phyloP scores from a whole-genome alignment of 331 rosid genomes.

The Malus hybrid region DNA sequence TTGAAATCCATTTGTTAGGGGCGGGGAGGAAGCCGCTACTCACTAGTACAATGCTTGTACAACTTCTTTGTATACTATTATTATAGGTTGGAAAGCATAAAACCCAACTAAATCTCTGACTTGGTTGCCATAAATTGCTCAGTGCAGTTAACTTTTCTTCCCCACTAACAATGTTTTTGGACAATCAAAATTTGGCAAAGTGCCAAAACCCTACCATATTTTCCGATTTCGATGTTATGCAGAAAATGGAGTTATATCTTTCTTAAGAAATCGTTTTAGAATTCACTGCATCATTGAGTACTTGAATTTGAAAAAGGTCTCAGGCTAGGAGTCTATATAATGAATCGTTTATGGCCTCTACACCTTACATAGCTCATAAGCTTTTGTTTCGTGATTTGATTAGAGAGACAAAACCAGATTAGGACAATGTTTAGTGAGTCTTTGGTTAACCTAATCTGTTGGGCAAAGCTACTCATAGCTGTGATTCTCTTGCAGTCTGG shows the following conservation, averaged over 20 bases:
- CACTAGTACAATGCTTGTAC: not conserved
- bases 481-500: conserved; percentile 17
- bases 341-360: not conserved
- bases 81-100: not conserved
- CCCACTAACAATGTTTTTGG: not conserved
- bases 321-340: not conserved
- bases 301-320: not conserved
- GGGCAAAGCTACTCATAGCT: conserved; percentile 2
- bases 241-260: not conserved
- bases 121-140: not conserved
- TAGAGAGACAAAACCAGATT: not conserved
- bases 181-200: not conserved
- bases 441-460: not conserved
- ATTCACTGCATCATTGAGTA: not conserved
- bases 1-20: too few relatives aligned
- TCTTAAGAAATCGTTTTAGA: not conserved
- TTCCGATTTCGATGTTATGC: not conserved
- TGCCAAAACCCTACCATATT: not conserved
- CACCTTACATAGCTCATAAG: not conserved
- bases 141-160: not conserved
- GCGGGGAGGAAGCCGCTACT: too few relatives aligned
- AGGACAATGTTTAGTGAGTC: not conserved
- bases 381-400: not conserved
- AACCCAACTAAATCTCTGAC: not conserved
- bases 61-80: not conserved